Evolutionary conservation across 495 filamentous ascomycete species (phyloP).

Genomic region (Chaetomium fimeti): DNA sequence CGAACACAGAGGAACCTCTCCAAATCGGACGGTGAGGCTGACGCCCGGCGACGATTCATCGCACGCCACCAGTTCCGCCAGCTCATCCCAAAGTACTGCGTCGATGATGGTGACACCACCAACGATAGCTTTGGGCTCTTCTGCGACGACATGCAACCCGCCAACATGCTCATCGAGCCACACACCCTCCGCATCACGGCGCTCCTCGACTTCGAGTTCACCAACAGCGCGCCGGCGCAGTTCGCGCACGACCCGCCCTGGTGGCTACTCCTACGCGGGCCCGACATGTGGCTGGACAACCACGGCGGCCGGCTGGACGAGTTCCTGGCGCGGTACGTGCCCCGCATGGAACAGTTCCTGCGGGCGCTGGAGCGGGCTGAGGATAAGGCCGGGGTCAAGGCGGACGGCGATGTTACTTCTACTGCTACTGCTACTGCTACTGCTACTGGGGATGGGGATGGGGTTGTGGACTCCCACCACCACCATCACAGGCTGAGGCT

Average conservation of each 20-base stretch:
- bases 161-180: conserved; percentile 45
- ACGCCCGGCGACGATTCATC: conserved; percentile 38
- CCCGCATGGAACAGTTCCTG: conserved; percentile 32
- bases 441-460: too few relatives aligned
- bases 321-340: conserved; percentile 40
- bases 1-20: conserved; percentile 42
- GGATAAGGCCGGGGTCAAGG: conserved; percentile 1
- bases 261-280: conserved; percentile 44
- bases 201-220: conserved; percentile 47
- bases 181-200: conserved; percentile 44
- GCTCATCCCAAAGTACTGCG: conserved; percentile 36
- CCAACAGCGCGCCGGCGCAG: conserved; percentile 45
- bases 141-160: conserved; percentile 45
- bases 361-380: conserved; percentile 25
- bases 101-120: too few relatives aligned
- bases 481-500: conserved; percentile 29
- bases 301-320: conserved; percentile 33
- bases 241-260: conserved; percentile 46
- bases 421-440: too few relatives aligned
- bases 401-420: conserved; percentile 1
- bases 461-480: too few relatives aligned
- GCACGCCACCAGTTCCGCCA: conserved; percentile 42
- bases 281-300: conserved; percentile 36
- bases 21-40: conserved; percentile 32
- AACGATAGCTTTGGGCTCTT: conserved; percentile 38